Evolutionary conservation across 2,329 filamentous ascomycete species (phyloP), one percentile per base, ranked within the genome.

Genomic region (Colletotrichum musicola): DNA sequence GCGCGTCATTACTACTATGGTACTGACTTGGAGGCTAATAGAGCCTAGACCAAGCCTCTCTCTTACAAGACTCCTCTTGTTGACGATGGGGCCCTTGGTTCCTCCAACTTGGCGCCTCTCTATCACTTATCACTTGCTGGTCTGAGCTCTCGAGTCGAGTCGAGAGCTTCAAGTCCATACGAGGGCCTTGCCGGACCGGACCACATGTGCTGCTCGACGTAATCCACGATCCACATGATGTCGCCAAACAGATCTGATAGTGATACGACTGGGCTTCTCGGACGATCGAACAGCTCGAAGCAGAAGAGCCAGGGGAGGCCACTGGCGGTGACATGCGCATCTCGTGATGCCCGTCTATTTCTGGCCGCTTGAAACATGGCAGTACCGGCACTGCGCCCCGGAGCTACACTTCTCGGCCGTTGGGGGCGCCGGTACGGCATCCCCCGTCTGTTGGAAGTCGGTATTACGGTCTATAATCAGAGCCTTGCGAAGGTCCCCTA

Each of bases 121-220:
- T 12, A 51, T 69, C 67, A 69, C 57, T 62, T 69, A 25, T 69
- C 67, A 68, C 18, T 51, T 58, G 46, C 47, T 16, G 63, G 63
- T 7, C 63, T 46, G 18, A 62, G 63, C 67, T 62, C 50, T 42
- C 14, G 25, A 55, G 12, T 35, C 30, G 7, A 35, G 30, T 35
- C 30, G 7, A 35, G 30, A 35, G 30, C 30, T 9, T 9, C 30
- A 35, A 35, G 30, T 35, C 30, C 30, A 35, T 35, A 35, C 30
- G 10, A 35, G 10, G 30, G 10, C 30, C 10, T 35, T 35, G 30
- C 7, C 30, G 30, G 30, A 35, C 30, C 30, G 30, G 30, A 35
- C 30, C 30, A 35, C 30, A 1, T 35, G 30, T 13, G 44, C 10
- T 46, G 53, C 30, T 35, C 56, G 22, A 44, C 13, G 42, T n/a